phyloP scores from a whole-genome alignment of 768 basidiomycete species.

The Tylopilus intermedius region DNA sequence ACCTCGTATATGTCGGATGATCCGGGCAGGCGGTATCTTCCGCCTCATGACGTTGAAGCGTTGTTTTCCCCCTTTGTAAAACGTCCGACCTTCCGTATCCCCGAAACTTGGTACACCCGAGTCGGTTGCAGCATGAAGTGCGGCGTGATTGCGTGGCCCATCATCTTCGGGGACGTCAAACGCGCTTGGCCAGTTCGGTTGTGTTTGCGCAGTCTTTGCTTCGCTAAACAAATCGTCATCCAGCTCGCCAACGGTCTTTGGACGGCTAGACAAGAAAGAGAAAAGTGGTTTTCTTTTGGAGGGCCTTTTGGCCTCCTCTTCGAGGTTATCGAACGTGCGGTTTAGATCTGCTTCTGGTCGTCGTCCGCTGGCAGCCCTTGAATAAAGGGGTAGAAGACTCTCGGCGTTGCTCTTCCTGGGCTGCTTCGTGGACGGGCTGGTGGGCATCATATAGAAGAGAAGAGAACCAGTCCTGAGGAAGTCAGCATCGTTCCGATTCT shows the following conservation, averaged over 20 bases:
- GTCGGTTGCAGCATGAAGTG: constrained; percentile 3
- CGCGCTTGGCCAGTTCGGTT: constrained; percentile 21
- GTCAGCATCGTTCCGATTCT: neutral
- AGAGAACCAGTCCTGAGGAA: neutral
- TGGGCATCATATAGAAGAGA: constrained; percentile 8
- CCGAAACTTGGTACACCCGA: neutral
- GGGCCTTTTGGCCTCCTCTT: constrained; percentile 5
- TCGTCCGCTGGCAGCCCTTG: neutral
- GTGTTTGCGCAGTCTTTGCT: constrained; percentile 23
- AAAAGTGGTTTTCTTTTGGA: constrained; percentile 10
- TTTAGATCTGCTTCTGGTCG: neutral
- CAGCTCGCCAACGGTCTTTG: constrained; percentile 12
- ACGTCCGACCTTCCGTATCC: constrained; percentile 22
- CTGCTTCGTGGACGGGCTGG: constrained; percentile 6
- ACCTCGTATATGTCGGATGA: constrained; percentile 48
- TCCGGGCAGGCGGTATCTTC: constrained; percentile 31
- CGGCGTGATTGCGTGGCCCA: constrained; percentile 14
- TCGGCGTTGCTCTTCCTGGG: neutral
- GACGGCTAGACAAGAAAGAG: constrained; percentile 14
- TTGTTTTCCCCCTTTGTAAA: constrained; percentile 29
- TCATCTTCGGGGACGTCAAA: constrained; percentile 20
- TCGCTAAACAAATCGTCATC: constrained; percentile 23
- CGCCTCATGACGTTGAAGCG: constrained; percentile 29
- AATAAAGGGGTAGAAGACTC: neutral
- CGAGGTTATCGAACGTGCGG: constrained; percentile 4